A percentile compares a stretch with the other conserved stretches of the same genome.
Conservation (phyloP, 2,329 filamentous ascomycete species). For the Aspergillus floridensis region DNA sequence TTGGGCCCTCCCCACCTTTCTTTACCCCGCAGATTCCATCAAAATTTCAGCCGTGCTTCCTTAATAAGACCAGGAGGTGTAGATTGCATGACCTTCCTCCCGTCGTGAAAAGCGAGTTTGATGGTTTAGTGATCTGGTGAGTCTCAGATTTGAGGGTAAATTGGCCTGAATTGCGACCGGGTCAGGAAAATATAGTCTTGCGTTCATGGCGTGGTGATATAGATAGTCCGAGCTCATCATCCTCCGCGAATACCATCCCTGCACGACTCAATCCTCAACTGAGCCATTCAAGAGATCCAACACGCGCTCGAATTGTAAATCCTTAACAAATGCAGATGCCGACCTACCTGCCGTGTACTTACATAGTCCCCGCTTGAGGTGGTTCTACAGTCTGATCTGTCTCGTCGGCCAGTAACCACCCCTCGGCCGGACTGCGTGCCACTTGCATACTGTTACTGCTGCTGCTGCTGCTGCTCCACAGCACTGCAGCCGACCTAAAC, state of each 20-base stretch:
- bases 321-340: not conserved
- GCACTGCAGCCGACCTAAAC: constrained; percentile 2
- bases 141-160: not conserved
- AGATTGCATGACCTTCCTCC: not conserved
- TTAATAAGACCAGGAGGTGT: not conserved
- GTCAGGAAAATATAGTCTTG: no score
- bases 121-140: not conserved
- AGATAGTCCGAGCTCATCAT: not conserved
- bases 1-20: not conserved
- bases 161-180: not conserved
- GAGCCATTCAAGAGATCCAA: not conserved
- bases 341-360: not conserved
- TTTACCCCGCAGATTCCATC: constrained; percentile 5
- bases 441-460: not conserved
- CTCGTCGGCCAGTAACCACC: constrained; percentile 1
- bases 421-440: constrained; percentile 1
- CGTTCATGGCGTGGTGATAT: not conserved
- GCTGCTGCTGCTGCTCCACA: not conserved
- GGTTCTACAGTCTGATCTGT: constrained; percentile 4
- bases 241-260: not conserved
- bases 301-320: not conserved
- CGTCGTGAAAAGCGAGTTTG: not conserved
- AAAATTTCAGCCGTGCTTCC: not conserved
- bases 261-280: not conserved
- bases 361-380: not conserved